A percentile compares a stretch with the other conserved stretches of the same genome.
phyloP scores from a whole-genome alignment of 2,329 filamentous ascomycete genomes.

The Orbilia oligospora region DNA sequence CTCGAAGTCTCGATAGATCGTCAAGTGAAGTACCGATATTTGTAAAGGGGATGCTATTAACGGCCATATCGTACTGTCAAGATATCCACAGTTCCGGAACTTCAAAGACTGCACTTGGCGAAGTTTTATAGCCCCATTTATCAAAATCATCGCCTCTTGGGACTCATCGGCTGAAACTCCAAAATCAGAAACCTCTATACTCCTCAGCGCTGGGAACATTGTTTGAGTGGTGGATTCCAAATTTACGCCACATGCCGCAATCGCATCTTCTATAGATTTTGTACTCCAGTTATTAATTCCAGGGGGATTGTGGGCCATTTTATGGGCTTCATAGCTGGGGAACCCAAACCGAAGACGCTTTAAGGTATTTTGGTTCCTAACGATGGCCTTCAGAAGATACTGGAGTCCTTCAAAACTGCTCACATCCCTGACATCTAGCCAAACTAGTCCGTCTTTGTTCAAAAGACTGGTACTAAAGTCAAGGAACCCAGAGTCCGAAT shows the following conservation, averaged over 20 bases:
- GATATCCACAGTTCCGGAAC: constrained; percentile 10
- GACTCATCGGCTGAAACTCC: not conserved
- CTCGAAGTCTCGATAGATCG: not conserved
- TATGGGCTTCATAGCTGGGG: not conserved
- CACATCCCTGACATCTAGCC: not conserved
- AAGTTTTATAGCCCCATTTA: not conserved
- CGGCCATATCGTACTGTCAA: constrained; percentile 19
- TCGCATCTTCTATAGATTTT: not conserved
- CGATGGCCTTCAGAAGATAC: not conserved
- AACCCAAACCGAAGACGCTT: constrained; percentile 14
- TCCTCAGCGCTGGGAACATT: too few relatives aligned
- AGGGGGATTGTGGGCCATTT: too few relatives aligned
- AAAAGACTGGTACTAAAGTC: not conserved
- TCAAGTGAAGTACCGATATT: constrained; percentile 17
- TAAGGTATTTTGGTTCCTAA: constrained; percentile 9
- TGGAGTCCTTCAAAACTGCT: not conserved
- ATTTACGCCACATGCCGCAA: not conserved
- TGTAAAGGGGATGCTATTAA: not conserved
- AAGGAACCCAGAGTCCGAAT: too few relatives aligned
- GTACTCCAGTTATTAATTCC: not conserved
- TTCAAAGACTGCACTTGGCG: not conserved
- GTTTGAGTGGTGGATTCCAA: too few relatives aligned
- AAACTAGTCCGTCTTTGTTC: not conserved
- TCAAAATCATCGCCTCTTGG: not conserved
- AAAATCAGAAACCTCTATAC: not conserved